These are phyloP conservation scores for Pestalotiopsis sp. DNA, from an alignment of 2,329 filamentous ascomycete genomes.

Conservation along the genomic window DNA sequence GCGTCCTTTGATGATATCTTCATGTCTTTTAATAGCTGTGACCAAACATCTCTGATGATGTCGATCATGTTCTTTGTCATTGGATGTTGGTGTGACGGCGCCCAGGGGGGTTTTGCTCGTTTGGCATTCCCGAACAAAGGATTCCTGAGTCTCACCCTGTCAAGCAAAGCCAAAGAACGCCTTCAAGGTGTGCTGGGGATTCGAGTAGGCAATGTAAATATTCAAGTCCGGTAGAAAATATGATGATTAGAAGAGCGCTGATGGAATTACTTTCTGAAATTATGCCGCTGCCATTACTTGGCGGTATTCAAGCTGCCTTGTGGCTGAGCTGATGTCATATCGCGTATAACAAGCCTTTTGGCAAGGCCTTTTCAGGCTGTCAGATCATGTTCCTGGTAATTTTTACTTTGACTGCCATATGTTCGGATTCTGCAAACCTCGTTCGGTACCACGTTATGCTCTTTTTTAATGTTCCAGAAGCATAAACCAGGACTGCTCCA, in stretches of 20 bases:
- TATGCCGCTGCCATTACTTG: neutral
- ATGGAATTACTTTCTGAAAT: neutral
- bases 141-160: neutral
- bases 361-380: neutral
- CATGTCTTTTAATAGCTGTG: no score
- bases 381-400: neutral
- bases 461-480: no score
- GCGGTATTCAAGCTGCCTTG: neutral
- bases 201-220: neutral
- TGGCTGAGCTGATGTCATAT: neutral
- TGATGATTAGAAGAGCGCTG: neutral
- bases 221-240: neutral
- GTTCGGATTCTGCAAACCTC: no score
- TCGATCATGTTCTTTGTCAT: no score
- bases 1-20: no score
- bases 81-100: no score
- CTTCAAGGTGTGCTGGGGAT: no score
- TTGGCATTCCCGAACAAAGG: neutral
- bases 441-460: no score
- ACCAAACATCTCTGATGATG: no score
- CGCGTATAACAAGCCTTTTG: neutral
- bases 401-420: neutral
- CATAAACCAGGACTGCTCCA: no score
- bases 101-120: no score
- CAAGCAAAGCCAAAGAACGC: neutral